Evolutionary conservation across 1,139 yeast genomes (phyloP).

Genomic region (Kurtzmaniella quercitrusa): DNA sequence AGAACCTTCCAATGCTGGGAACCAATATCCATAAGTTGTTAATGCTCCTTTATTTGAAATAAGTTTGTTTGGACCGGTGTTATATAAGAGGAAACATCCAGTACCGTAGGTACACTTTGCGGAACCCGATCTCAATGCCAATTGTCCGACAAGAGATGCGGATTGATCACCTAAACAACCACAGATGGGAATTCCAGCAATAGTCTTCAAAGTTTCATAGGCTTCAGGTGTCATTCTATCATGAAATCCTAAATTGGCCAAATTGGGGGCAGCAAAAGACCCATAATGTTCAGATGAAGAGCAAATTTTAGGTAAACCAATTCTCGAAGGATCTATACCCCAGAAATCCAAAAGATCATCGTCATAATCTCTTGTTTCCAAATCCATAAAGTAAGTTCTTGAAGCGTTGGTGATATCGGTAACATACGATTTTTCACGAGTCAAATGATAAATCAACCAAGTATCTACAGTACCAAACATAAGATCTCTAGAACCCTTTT

Average conservation of each 20-base stretch:
- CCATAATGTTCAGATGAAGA: slow-evolving; percentile 84
- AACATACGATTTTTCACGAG: slow-evolving; percentile 66
- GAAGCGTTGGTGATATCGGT: slow-evolving; percentile 92
- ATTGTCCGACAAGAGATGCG: slow-evolving; percentile 89
- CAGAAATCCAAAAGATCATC: slow-evolving; percentile 71
- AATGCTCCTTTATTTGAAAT: slow-evolving; percentile 77
- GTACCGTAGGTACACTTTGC: slow-evolving; percentile 98
- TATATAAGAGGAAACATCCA: slow-evolving; percentile 87
- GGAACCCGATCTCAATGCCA: slow-evolving; percentile 77
- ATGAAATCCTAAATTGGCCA: slow-evolving; percentile 48
- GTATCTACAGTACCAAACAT: slow-evolving; percentile 95
- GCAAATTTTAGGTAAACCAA: slow-evolving; percentile 73
- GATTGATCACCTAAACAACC: slow-evolving; percentile 96
- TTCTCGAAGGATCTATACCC: slow-evolving; percentile 68
- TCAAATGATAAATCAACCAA: slow-evolving; percentile 86
- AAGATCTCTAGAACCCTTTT: slow-evolving; percentile 64
- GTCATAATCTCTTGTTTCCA: slow-evolving; percentile 74
- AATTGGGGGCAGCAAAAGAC: slow-evolving; percentile 56
- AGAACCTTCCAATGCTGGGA: slow-evolving; percentile 57
- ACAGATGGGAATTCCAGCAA: slow-evolving; percentile 67
- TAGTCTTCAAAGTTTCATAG: slow-evolving; percentile 44
- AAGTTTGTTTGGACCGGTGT: slow-evolving; percentile 69
- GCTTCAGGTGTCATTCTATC: slow-evolving; percentile 50
- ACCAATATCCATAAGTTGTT: slow-evolving; percentile 89
- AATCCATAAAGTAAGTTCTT: slow-evolving; percentile 86